Base-by-base conservation (phyloP, 2,329 filamentous ascomycete species). In the Scytalidium sp. region DNA sequence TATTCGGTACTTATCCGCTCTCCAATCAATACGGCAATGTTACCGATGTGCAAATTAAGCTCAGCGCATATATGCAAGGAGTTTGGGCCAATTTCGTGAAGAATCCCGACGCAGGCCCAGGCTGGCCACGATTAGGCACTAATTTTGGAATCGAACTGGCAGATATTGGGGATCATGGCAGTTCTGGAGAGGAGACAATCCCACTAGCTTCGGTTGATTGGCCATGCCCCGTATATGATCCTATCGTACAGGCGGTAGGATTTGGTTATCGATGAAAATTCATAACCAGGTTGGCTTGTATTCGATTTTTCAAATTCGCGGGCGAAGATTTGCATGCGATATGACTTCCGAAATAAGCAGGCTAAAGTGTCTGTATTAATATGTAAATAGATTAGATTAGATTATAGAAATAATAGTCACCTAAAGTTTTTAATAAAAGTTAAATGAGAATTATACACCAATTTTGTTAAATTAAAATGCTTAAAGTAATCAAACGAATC, bases 51-150 rank as follows among this genome's bases (percentile, higher is more conserved):
- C 52, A 64, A 42, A 41, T 46, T 2, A 45, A 51, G 2, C 42
- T 64, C 21, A 60, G 58, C 20, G 49, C 54, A 4, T 49, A 51
- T 13, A 60, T 65, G 46, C 62, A 65, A 20, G 56, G 50, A 15
- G 58, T 58, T 1, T 64, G 61, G 59, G 62, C 59, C 9, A 52
- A 52, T 20, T 65, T 64, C 46, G 61, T 59, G 3, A 63, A 58
- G 48, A 43, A 62, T 42, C 61, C 61, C 3, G 41, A 21, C 1
- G 32, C 39, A 9, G 64, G 64, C 2, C 59, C 61, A 1, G 58
- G 54, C 23, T 67, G 54, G 62, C 25, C 25, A 8, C 25, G 25
- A 29, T 13, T 29, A 13, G 25, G 25, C 8, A 29, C 25, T 29
- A 19, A 19, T 41, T 21, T 19, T 21, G 40, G 17, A 19, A n/a